Conservation (phyloP, 805 yeast genomes). For the Lipomyces japonicus region DNA sequence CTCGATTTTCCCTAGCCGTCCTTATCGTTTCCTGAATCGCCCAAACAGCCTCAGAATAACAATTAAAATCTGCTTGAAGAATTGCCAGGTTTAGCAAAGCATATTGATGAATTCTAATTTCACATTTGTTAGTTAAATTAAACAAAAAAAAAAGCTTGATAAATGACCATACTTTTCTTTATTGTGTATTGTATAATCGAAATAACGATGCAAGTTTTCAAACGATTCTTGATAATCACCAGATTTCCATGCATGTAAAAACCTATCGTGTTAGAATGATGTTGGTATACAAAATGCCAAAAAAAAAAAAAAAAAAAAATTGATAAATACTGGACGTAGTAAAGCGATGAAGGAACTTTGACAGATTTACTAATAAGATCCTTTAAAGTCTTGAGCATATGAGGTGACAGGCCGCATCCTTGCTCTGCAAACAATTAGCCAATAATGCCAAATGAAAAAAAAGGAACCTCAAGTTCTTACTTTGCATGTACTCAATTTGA, state of each 20-base stretch:
- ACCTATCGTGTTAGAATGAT: constrained; percentile 41
- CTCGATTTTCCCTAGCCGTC: constrained; percentile 82
- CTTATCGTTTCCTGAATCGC: constrained; percentile 83
- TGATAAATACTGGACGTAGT: constrained; percentile 13
- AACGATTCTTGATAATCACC: constrained; percentile 54
- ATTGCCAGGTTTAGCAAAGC: constrained; percentile 71
- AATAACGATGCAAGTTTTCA: constrained; percentile 56
- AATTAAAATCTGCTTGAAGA: constrained; percentile 64
- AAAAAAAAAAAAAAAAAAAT: background rate
- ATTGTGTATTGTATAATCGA: constrained; percentile 71
- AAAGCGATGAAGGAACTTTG: constrained; percentile 44
- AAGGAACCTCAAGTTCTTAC: background rate
- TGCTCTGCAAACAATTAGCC: background rate
- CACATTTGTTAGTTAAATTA: constrained; percentile 35
- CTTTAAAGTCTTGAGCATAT: constrained; percentile 36
- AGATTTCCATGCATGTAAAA: constrained; percentile 44
- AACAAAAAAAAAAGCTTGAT: background rate
- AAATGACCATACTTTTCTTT: background rate
- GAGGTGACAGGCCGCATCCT: constrained; percentile 5
- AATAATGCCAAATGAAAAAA: background rate
- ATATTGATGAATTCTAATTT: constrained; percentile 66
- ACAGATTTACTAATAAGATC: constrained; percentile 49
- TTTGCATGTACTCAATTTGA: constrained; percentile 25
- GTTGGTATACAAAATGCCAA: background rate
- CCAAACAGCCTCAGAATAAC: constrained; percentile 58